Conservation (phyloP, 257 asterid genomes). For the Scutellaria galericulata region DNA sequence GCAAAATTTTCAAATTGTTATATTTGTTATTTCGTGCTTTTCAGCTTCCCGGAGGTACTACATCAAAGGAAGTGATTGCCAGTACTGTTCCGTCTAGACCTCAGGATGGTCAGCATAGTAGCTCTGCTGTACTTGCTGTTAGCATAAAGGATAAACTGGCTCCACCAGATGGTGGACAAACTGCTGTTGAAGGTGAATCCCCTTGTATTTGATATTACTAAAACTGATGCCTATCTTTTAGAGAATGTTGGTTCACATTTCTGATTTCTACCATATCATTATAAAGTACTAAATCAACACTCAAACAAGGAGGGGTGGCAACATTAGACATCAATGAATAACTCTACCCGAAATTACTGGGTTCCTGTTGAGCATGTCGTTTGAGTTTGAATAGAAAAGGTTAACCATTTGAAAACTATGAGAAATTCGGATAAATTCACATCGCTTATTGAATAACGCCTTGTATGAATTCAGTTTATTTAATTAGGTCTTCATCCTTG, state of each 20-base stretch:
- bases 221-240: slow-evolving; percentile 6
- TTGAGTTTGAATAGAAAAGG: slow-evolving; percentile 20
- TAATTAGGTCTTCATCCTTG: slow-evolving; percentile 10
- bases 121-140: slow-evolving; percentile 39
- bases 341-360: background rate
- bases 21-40: slow-evolving; percentile 28
- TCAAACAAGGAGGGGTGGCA: background rate
- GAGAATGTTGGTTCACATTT: slow-evolving; percentile 15
- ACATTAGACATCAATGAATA: slow-evolving; percentile 17
- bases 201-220: slow-evolving; percentile 25
- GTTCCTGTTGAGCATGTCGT: slow-evolving; percentile 16
- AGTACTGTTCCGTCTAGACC: slow-evolving; percentile 81
- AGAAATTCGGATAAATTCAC: slow-evolving; percentile 13
- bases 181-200: slow-evolving; percentile 60
- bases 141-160: slow-evolving; percentile 40
- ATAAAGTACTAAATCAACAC: background rate
- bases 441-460: background rate
- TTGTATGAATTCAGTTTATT: background rate
- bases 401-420: slow-evolving; percentile 11
- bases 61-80: slow-evolving; percentile 57
- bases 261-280: slow-evolving; percentile 13
- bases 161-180: slow-evolving; percentile 41
- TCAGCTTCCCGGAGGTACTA: slow-evolving; percentile 52
- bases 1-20: slow-evolving; percentile 13
- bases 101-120: slow-evolving; percentile 50